Base-by-base conservation (phyloP, 352 stramenopile species). In the Phytophthora sp. region DNA sequence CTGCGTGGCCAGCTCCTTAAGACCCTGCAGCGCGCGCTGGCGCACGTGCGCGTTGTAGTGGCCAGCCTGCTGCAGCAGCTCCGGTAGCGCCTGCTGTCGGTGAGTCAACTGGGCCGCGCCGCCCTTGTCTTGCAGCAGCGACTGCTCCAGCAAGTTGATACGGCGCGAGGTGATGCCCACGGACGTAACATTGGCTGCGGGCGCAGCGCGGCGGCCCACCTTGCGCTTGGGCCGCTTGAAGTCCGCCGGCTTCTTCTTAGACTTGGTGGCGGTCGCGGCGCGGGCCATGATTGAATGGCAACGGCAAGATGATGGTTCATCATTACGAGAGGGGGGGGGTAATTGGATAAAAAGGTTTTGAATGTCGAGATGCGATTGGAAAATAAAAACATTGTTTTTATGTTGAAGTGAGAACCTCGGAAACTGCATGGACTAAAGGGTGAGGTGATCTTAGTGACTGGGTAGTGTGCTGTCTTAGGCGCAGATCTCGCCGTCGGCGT, bases 181-280 rank as follows among this genome's bases (percentile, higher is more conserved):
- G 31, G 78, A 90, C 26, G 86, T 95, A 20, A 95, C 86, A 47
- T 95, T 95, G 30, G 86, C 80, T 23, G 83, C 73, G 47, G 78
- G 82, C 13, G 79, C 68, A 1, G 78, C 83, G 55, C 88, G 88
- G 33, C 84, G 82, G 12, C 86, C 86, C 26, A 95, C 86, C 68
- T 95, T 95, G 71, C 82, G 86, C 83, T 95, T 95, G 13, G 83
- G 86, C 20, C 84, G 84, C 82, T 95, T 95, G 63, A 95, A 95
- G 69, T 95, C 86, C 29, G 71, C 84, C 9, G 86, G 86, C 75
- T 95, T 95, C 79, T 93, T 93, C 84, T 95, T 95, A 30, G 46
- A 57, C 69, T 80, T 83, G 57, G 79, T 71, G 53, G 77, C 73
- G 52, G 67, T 70, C 24, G 65, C 78, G 33, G 77, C 68, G 27